Evolutionary conservation across 192 early-diverging fungal species (phyloP), one percentile per base, ranked within the genome.

Genomic region (Chytriomyces sp.): DNA sequence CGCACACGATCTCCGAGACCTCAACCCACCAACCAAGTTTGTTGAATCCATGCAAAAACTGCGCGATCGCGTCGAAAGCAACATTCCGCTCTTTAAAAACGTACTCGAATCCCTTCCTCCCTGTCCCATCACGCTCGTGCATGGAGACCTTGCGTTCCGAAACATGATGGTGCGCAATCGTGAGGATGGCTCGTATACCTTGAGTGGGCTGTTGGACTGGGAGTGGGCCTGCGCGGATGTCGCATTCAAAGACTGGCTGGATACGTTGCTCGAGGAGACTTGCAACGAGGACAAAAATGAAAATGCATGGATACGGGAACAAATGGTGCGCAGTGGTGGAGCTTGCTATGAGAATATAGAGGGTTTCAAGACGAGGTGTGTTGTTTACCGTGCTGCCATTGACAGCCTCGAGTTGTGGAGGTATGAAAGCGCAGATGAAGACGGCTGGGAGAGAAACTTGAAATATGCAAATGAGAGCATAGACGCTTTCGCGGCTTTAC

Each of bases 111-210:
- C 54, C n/a, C 37, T 54, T 14, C 28, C 53, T 36, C 44, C 17
- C 17, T 26, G 30, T 0, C 71, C 59, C 8, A 64, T 52, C 30
- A 59, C 63, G 7, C 39, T 73, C 4, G 61, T 64, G 39, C 71
- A 73, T 26, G 59, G 59, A 3, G 71, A 73, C 37, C 63, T 73
- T 41, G 71, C 71, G 8, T 73, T 73, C 37, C 14, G 71, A 39
- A 73, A 73, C 30, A 73, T 73, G 22, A 73, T 73, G 26, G 25
- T 17, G 4, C n/a, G 36, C 25, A 39, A 73, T 41, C 8, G 8
- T 56, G 59, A 61, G 34, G 30, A 37, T 25, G 41, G 36, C n/a
- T 8, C 5, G 39, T 49, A 25, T 14, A 4, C 25, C 5, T 10
- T 73, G 5, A 28, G 36, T 2, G 36, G 30, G 28, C 36, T 73